A percentile compares a stretch with the other conserved stretches of the same genome.
Conservation (phyloP, 768 basidiomycete genomes). For the Kwoniella heveanensis region DNA sequence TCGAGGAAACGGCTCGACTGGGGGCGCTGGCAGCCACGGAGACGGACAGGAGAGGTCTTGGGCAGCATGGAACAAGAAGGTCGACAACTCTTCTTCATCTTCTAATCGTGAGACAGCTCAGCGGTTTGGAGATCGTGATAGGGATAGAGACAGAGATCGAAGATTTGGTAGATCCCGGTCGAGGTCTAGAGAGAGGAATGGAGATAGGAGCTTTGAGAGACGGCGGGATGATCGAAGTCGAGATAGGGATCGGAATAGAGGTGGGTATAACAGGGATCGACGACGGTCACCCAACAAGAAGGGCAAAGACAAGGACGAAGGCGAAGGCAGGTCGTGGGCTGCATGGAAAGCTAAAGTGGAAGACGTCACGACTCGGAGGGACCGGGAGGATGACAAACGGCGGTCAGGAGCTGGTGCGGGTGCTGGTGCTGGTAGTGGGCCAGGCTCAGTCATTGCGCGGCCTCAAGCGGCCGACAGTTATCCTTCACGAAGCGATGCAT, state of each 20-base stretch:
- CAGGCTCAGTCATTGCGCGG: not conserved
- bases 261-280: slow-evolving; percentile 5
- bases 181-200: not conserved
- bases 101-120: no score
- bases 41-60: slow-evolving; percentile 15
- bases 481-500: not conserved
- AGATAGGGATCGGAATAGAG: slow-evolving; percentile 21
- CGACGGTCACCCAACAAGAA: slow-evolving; percentile 1
- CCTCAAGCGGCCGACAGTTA: not conserved
- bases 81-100: not conserved
- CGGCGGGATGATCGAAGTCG: slow-evolving; percentile 5
- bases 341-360: slow-evolving; percentile 29
- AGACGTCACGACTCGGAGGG: not conserved
- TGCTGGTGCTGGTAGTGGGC: not conserved
- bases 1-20: no score
- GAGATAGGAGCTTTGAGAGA: not conserved
- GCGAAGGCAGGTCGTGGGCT: slow-evolving; percentile 20
- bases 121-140: slow-evolving; percentile 10
- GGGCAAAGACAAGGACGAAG: slow-evolving; percentile 13
- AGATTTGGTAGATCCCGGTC: slow-evolving; percentile 9
- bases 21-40: not conserved
- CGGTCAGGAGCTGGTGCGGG: not conserved
- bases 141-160: slow-evolving; percentile 3
- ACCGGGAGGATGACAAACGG: slow-evolving; percentile 8
- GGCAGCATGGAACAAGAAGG: slow-evolving; percentile 25